Conservation (phyloP, 768 basidiomycete species). For the Agaricus sinodeliciosus region DNA sequence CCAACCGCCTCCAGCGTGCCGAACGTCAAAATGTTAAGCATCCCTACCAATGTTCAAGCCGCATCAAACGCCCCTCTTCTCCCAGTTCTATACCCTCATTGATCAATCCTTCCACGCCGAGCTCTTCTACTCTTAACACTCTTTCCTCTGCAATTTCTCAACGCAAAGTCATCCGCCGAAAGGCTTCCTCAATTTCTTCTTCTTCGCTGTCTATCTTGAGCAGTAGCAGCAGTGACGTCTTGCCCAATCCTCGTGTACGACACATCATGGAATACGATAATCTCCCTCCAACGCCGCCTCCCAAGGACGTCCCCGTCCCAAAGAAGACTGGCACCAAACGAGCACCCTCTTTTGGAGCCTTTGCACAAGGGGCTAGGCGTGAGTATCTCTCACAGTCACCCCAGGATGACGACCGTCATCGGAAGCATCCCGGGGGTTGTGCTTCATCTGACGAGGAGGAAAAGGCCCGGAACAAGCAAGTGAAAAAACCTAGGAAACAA, state of each 20-base stretch:
- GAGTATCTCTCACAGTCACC: constrained; percentile 12
- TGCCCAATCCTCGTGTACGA: constrained; percentile 44
- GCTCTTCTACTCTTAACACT: constrained; percentile 56
- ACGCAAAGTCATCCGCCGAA: constrained; percentile 35
- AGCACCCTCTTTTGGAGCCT: constrained; percentile 50
- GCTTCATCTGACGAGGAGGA: constrained; percentile 77
- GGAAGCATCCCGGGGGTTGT: constrained; percentile 29
- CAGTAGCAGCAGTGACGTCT: constrained; percentile 25
- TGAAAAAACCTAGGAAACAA: constrained; percentile 52
- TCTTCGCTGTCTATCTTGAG: constrained; percentile 35
- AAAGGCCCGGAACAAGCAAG: constrained; percentile 48
- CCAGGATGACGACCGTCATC: constrained; percentile 20
- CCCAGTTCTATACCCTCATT: constrained; percentile 33
- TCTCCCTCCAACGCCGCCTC: constrained; percentile 27
- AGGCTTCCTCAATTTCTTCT: constrained; percentile 38
- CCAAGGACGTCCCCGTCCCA: constrained; percentile 22
- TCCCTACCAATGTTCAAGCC: constrained; percentile 45
- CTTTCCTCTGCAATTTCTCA: constrained; percentile 33
- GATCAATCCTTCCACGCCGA: constrained; percentile 53
- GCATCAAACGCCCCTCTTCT: constrained; percentile 32
- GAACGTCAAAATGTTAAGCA: constrained; percentile 52
- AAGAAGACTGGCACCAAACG: constrained; percentile 38
- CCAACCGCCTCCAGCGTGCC: constrained; percentile 59
- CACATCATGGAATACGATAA: constrained; percentile 46
- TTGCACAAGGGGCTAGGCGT: constrained; percentile 23